Conservation (phyloP, 495 filamentous ascomycete species). For the Mytilinidion resinicola region DNA sequence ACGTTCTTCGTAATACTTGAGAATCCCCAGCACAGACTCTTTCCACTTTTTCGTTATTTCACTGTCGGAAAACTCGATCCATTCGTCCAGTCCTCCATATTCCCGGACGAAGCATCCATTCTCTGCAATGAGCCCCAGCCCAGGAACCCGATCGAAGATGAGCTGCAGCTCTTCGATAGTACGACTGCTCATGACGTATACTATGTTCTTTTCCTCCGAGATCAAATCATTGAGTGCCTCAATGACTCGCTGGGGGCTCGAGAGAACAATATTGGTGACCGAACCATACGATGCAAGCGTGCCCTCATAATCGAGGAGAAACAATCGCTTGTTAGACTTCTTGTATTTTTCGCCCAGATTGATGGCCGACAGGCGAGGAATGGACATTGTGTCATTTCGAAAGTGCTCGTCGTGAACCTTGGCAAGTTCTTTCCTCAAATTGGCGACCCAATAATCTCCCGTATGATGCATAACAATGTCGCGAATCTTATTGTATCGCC, state of each 20-base stretch:
- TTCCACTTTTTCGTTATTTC: constrained; percentile 68
- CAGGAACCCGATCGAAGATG: constrained; percentile 69
- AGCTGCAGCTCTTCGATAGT: constrained; percentile 81
- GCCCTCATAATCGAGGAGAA: constrained; percentile 89
- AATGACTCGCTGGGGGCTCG: constrained; percentile 75
- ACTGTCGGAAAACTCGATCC: constrained; percentile 67
- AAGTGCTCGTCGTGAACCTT: constrained; percentile 76
- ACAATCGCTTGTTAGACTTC: constrained; percentile 58
- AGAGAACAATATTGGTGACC: constrained; percentile 69
- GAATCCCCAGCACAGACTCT: constrained; percentile 62
- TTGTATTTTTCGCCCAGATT: constrained; percentile 58
- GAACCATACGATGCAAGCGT: constrained; percentile 81
- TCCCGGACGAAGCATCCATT: constrained; percentile 84
- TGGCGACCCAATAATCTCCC: constrained; percentile 72
- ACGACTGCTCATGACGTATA: constrained; percentile 87
- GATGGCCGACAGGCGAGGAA: constrained; percentile 70
- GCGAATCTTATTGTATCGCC: constrained; percentile 69
- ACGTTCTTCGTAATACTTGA: constrained; percentile 82
- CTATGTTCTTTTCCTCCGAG: constrained; percentile 68
- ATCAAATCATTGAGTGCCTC: constrained; percentile 73
- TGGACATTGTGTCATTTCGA: constrained; percentile 70
- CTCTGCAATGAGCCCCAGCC: constrained; percentile 82
- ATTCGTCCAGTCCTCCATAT: constrained; percentile 51
- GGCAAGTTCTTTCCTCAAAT: constrained; percentile 60
- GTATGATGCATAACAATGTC: constrained; percentile 72